These are phyloP conservation scores for Fraxinus pennsylvanica DNA, from an alignment of 257 asterid species.

Conservation along the genomic window DNA sequence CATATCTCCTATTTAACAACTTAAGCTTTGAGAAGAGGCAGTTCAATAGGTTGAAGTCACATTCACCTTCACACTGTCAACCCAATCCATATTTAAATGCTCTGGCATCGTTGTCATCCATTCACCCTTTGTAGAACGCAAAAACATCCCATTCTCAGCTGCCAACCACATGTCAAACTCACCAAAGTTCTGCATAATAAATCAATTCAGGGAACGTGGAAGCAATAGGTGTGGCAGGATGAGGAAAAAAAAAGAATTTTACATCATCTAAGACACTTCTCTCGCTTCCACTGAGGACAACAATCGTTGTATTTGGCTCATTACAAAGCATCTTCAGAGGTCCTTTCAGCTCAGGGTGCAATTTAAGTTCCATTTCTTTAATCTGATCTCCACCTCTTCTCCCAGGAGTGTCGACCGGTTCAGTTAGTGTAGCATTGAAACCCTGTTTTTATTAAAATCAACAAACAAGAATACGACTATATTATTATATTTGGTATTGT, in stretches of 20 bases:
- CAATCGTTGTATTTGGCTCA: conserved; percentile 83
- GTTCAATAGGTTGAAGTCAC: background rate
- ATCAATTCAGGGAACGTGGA: conserved; percentile 18
- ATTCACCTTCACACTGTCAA: conserved; percentile 79
- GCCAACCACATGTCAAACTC: conserved; percentile 95
- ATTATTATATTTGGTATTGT: background rate
- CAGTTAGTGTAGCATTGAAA: conserved; percentile 84
- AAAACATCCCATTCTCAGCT: conserved; percentile 97
- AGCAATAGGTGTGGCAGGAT: background rate
- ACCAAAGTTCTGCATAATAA: conserved; percentile 73
- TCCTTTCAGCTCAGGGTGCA: conserved; percentile 79
- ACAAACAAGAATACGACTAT: conserved; percentile 18
- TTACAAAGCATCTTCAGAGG: conserved; percentile 64
- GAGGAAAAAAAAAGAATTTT: conserved; percentile 9
- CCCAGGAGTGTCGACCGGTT: conserved; percentile 76
- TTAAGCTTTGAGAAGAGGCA: background rate
- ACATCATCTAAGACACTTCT: conserved; percentile 78
- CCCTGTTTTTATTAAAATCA: conserved; percentile 50
- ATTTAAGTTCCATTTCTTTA: conserved; percentile 90
- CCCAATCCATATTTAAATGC: conserved; percentile 96
- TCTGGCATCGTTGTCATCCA: conserved; percentile 99
- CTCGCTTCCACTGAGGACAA: conserved; percentile 91
- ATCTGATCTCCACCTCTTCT: conserved; percentile 85
- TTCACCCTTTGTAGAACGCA: conserved; percentile 73
- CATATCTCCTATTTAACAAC: background rate